Percentiles rank a stretch among this genome's conserved stretches.
These are phyloP conservation scores for Euclidium syriacum DNA, from an alignment of 345 rosid genomes.

Conservation along the genomic window DNA sequence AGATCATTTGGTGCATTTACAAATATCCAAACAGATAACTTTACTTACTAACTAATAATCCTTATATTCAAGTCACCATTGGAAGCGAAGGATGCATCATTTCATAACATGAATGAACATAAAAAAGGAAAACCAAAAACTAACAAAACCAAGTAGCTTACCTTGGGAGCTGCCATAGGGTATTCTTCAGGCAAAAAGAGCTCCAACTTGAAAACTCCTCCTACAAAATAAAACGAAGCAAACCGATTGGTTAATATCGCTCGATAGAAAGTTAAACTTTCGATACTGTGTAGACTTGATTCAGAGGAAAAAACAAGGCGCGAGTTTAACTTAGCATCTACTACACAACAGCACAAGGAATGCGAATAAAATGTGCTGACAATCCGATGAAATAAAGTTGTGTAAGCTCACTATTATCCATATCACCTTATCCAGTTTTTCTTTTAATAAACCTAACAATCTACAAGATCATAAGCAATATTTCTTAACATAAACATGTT, in stretches of 20 bases:
- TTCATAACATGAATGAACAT: background rate
- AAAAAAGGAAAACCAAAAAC: background rate
- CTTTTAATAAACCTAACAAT: background rate
- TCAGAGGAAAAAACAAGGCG: background rate
- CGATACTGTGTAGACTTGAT: background rate
- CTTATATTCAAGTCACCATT: background rate
- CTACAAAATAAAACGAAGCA: slow-evolving; percentile 35
- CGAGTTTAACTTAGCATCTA: background rate
- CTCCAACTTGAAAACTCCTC: slow-evolving; percentile 99
- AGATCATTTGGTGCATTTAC: background rate
- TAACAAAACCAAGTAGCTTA: slow-evolving; percentile 17
- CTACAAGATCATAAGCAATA: background rate
- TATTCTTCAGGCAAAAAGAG: slow-evolving; percentile 98
- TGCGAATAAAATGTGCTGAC: background rate
- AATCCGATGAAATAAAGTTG: background rate
- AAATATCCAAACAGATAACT: background rate
- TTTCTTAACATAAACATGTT: background rate
- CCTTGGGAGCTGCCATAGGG: slow-evolving; percentile 99
- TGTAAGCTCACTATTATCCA: background rate
- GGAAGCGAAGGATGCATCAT: background rate
- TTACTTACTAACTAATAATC: background rate
- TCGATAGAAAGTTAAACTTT: background rate
- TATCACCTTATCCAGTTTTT: background rate
- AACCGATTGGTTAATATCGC: slow-evolving; percentile 7
- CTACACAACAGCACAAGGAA: background rate